These are phyloP conservation scores for Buxus sempervirens DNA, from an alignment of 164 flowering plant species.

Conservation along the genomic window DNA sequence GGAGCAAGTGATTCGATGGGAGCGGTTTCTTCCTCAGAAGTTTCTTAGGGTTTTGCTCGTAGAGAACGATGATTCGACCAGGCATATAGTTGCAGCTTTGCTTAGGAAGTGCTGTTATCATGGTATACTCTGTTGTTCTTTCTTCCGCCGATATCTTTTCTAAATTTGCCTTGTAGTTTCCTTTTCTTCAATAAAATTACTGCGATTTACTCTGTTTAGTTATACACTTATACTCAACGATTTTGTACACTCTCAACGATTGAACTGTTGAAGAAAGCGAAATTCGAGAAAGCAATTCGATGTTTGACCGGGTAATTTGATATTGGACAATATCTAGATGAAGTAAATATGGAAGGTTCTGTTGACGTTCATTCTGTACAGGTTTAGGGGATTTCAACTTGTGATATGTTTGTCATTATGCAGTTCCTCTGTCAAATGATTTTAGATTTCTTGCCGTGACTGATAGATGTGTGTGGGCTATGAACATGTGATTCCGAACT, in stretches of 20 bases:
- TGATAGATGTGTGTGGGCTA: too few relatives aligned
- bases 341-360: background rate
- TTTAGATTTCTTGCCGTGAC: too few relatives aligned
- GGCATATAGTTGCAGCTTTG: slow-evolving; percentile 69
- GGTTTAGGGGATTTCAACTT: too few relatives aligned
- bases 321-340: background rate
- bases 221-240: background rate
- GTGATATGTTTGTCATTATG: background rate
- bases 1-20: slow-evolving; percentile 53
- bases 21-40: slow-evolving; percentile 55
- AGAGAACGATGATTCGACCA: slow-evolving; percentile 70
- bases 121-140: slow-evolving; percentile 31
- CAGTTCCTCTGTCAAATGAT: too few relatives aligned
- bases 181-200: too few relatives aligned
- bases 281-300: background rate
- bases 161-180: background rate
- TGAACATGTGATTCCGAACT: too few relatives aligned
- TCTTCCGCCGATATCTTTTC: background rate
- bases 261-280: background rate
- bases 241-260: background rate
- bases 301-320: too few relatives aligned
- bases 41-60: slow-evolving; percentile 66
- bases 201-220: background rate
- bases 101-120: slow-evolving; percentile 76
- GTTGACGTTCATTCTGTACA: background rate